Conservation (phyloP, 352 stramenopile species). For the Discostella stelligera region DNA sequence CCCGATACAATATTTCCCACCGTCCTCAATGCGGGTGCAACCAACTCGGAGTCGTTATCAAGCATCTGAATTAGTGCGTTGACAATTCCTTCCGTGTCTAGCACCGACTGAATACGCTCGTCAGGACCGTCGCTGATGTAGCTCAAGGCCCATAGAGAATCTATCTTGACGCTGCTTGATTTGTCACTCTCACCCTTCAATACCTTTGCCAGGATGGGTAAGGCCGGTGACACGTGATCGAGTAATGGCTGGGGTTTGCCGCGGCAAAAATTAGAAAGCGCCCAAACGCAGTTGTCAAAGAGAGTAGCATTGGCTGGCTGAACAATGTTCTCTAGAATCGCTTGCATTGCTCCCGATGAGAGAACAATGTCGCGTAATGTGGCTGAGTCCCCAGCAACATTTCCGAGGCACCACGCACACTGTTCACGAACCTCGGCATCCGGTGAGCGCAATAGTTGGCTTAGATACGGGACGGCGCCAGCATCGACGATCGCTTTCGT, state of each 20-base stretch:
- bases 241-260: slow-evolving; percentile 88
- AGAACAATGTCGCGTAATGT: slow-evolving; percentile 59
- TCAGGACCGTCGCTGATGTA: slow-evolving; percentile 97
- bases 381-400: slow-evolving; percentile 93
- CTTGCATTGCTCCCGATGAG: slow-evolving; percentile 42
- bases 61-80: slow-evolving; percentile 86
- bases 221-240: slow-evolving; percentile 84
- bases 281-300: slow-evolving; percentile 95
- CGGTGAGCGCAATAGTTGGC: slow-evolving; percentile 87
- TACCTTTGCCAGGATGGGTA: slow-evolving; percentile 88
- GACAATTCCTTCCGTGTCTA: slow-evolving; percentile 86
- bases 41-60: slow-evolving; percentile 78
- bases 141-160: slow-evolving; percentile 96
- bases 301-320: slow-evolving; percentile 86
- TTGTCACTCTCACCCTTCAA: slow-evolving; percentile 77
- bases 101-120: slow-evolving; percentile 92
- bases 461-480: slow-evolving; percentile 90
- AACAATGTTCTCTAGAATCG: slow-evolving; percentile 86
- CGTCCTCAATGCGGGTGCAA: slow-evolving; percentile 90
- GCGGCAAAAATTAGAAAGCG: slow-evolving; percentile 96
- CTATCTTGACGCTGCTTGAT: slow-evolving; percentile 83
- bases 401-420: slow-evolving; percentile 94
- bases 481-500: slow-evolving; percentile 90
- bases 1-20: slow-evolving; percentile 98
- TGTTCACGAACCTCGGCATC: slow-evolving; percentile 88